Conservation (phyloP, 2,329 filamentous ascomycete genomes). For the Colletotrichum liaoningense region DNA sequence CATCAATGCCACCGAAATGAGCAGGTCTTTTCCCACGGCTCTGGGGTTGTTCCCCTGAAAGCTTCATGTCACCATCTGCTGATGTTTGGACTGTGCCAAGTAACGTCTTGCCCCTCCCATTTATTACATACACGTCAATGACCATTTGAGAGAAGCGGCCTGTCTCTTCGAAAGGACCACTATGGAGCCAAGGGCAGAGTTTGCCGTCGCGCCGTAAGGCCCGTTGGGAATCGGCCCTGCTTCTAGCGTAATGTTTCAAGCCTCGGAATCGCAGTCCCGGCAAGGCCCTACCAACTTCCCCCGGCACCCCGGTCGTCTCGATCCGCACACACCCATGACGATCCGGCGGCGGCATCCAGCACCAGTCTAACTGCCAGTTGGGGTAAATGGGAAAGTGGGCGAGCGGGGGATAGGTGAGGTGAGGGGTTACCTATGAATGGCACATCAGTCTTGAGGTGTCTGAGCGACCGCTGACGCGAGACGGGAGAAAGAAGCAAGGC, state of each 20-base stretch:
- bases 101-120: neutral
- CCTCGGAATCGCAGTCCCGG: neutral
- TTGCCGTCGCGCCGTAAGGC: neutral
- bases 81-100: neutral
- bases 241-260: neutral
- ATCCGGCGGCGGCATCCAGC: neutral
- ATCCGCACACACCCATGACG: neutral
- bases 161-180: neutral
- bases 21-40: neutral
- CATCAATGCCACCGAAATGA: conserved; percentile 1
- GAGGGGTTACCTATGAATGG: neutral
- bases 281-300: neutral
- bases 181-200: neutral
- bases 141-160: neutral
- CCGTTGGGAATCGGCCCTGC: neutral
- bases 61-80: neutral
- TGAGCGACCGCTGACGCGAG: neutral
- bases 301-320: neutral
- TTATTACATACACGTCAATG: neutral
- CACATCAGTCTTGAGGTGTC: neutral
- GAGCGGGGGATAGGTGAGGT: neutral
- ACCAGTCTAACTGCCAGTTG: neutral
- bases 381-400: conserved; percentile 1
- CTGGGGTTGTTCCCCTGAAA: neutral
- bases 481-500: neutral